Conservation (phyloP, 306 rosid species). For the Prunus davidiana region DNA sequence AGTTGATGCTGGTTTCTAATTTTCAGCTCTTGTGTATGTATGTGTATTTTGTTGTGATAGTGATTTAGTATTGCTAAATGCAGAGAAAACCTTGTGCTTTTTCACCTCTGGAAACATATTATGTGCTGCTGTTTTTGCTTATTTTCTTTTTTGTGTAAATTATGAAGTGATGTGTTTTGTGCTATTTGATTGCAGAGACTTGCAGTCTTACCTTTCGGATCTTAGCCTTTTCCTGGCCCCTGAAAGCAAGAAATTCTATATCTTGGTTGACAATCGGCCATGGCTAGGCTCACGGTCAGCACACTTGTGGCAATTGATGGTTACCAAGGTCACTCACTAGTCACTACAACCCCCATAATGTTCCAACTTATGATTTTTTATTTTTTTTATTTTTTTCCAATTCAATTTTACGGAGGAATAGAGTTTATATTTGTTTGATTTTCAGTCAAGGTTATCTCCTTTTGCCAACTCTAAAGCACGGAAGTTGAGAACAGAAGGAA, state of each 20-base stretch:
- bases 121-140: neutral
- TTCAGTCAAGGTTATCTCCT: conserved; percentile 95
- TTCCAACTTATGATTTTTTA: neutral
- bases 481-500: conserved; percentile 47
- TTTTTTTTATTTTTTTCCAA: neutral
- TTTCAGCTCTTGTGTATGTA: neutral
- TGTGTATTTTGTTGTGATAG: too few species aligned
- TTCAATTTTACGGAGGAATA: neutral
- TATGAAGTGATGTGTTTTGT: conserved; percentile 19
- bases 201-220: conserved; percentile 92
- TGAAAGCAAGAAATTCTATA: conserved; percentile 65
- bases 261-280: conserved; percentile 96
- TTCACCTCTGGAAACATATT: neutral
- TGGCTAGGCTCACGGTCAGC: conserved; percentile 71
- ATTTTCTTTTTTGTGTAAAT: conserved; percentile 1
- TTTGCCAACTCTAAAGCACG: conserved; percentile 71
- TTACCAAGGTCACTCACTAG: conserved; percentile 67
- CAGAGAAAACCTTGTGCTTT: neutral
- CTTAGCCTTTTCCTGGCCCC: conserved; percentile 77
- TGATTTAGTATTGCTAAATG: neutral
- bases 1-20: neutral
- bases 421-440: neutral
- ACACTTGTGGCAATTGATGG: conserved; percentile 95
- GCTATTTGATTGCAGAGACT: conserved; percentile 61
- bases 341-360: neutral